Conservation (phyloP, 352 stramenopile genomes). For the Elongisporangium prolatum region DNA sequence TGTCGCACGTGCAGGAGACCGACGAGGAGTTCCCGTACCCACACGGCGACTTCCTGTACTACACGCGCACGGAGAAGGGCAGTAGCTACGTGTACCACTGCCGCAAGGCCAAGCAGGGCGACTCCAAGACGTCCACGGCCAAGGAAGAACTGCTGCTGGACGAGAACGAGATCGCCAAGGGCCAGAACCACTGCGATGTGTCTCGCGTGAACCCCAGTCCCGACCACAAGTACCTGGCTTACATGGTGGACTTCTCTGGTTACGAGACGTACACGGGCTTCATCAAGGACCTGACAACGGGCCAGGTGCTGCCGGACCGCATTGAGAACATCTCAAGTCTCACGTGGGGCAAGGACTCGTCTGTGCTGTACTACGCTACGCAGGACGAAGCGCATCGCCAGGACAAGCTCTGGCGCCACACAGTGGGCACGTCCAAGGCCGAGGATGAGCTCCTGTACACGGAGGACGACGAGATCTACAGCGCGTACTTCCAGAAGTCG, state of each 20-base stretch:
- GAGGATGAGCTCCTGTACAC: constrained; percentile 91
- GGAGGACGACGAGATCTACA: constrained; percentile 94
- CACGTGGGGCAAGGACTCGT: constrained; percentile 87
- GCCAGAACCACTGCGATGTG: constrained; percentile 83
- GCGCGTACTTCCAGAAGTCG: constrained; percentile 89
- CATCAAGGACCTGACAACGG: constrained; percentile 83
- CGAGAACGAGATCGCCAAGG: constrained; percentile 89
- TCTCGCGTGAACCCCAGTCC: constrained; percentile 76
- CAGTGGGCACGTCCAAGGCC: constrained; percentile 58
- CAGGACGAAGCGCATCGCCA: constrained; percentile 90
- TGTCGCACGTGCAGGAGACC: constrained; percentile 88
- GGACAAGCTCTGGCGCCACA: constrained; percentile 92
- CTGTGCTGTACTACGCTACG: constrained; percentile 93
- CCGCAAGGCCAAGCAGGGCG: constrained; percentile 54
- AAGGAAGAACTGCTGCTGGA: constrained; percentile 92
- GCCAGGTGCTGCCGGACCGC: constrained; percentile 58
- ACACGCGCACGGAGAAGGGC: constrained; percentile 85
- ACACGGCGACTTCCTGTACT: constrained; percentile 84
- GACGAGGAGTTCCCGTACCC: constrained; percentile 82
- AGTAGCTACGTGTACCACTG: constrained; percentile 79
- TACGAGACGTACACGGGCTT: constrained; percentile 93
- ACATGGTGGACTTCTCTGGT: constrained; percentile 93
- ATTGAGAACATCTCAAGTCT: constrained; percentile 87
- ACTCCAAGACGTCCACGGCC: constrained; percentile 33
- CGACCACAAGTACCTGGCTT: constrained; percentile 90